Percentiles rank a stretch among this genome's conserved stretches.
These are phyloP conservation scores for Beauveria bassiana DNA, from an alignment of 2,329 filamentous ascomycete species.

Conservation along the genomic window DNA sequence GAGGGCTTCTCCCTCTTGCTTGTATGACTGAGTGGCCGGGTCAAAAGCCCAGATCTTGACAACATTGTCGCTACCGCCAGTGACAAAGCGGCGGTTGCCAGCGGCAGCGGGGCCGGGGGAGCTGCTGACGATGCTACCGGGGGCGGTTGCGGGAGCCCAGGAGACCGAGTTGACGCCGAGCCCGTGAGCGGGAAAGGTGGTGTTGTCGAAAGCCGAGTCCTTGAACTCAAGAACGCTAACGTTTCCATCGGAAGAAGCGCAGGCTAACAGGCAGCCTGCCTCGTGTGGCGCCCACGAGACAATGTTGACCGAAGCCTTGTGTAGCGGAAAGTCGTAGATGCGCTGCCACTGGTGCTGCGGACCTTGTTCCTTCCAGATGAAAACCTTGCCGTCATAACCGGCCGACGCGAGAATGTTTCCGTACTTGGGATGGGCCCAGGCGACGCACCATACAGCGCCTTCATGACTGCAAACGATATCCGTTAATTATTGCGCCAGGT, in stretches of 20 bases:
- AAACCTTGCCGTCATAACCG: conserved; percentile 94
- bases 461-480: conserved; percentile 60
- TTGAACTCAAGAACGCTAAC: conserved; percentile 95
- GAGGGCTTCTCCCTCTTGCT: conserved; percentile 56
- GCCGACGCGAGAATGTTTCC: conserved; percentile 95
- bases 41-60: conserved; percentile 91
- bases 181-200: conserved; percentile 84
- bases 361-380: conserved; percentile 93
- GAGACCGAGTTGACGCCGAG: conserved; percentile 92
- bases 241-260: conserved; percentile 87
- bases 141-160: conserved; percentile 81
- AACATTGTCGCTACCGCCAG: conserved; percentile 86
- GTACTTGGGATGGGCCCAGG: conserved; percentile 98
- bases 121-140: conserved; percentile 77
- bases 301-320: conserved; percentile 95
- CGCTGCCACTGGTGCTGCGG: conserved; percentile 60
- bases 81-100: conserved; percentile 77
- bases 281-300: conserved; percentile 98
- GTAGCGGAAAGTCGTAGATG: conserved; percentile 86
- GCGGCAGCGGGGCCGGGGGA: conserved; percentile 50
- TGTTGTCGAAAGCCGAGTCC: conserved; percentile 86
- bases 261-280: conserved; percentile 87
- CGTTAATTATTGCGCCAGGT: conserved; percentile 12
- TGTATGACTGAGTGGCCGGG: conserved; percentile 51
- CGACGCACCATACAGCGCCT: conserved; percentile 94